Conservation (phyloP, 1,284 basidiomycete species). For the Trichosporon inkin region DNA sequence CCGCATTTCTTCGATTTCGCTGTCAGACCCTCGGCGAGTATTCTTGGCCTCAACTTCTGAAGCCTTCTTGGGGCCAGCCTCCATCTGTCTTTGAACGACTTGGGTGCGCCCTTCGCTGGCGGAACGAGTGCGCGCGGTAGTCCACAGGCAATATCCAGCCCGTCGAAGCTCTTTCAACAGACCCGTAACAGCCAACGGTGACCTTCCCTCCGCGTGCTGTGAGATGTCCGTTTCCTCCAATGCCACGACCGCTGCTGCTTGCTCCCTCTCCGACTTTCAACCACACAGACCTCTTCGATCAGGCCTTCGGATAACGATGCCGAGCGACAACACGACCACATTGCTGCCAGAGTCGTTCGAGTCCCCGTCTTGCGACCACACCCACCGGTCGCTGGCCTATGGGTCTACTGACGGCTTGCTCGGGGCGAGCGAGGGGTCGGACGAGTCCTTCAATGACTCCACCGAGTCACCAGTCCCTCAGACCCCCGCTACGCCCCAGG, state of each 20-base stretch:
- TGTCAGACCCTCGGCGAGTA: neutral
- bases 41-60: too few species aligned
- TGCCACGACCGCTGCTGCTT: neutral
- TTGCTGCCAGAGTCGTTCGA: neutral
- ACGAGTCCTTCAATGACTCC: conserved; percentile 1
- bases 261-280: conserved; percentile 1
- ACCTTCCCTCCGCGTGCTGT: neutral
- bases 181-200: neutral
- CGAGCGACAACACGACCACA: neutral
- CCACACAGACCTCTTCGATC: conserved; percentile 3
- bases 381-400: neutral
- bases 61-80: too few species aligned
- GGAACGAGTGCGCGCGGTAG: too few species aligned
- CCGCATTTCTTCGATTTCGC: neutral
- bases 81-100: too few species aligned
- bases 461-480: neutral
- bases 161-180: neutral
- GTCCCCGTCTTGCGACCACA: neutral
- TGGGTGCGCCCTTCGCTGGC: too few species aligned
- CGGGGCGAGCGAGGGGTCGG: neutral
- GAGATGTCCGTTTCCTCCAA: neutral
- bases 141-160: too few species aligned
- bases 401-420: conserved; percentile 2
- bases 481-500: neutral
- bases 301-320: conserved; percentile 2